These are phyloP conservation scores for Dothideomycetes sp. DNA, from an alignment of 2,329 filamentous ascomycete genomes.

Conservation along the genomic window DNA sequence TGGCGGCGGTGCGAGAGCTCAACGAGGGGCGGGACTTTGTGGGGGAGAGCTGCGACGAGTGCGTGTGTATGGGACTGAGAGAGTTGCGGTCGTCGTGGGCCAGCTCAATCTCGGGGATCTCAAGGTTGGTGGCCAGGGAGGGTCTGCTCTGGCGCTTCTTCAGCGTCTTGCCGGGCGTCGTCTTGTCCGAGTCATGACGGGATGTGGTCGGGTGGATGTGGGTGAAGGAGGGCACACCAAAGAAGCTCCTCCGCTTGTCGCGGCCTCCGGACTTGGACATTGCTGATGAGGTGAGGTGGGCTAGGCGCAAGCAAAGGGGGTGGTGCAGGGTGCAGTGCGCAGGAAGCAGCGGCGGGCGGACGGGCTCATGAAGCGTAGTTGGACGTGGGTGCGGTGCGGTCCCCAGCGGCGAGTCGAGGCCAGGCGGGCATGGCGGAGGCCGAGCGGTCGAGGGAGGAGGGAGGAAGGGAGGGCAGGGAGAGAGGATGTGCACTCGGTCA, in stretches of 20 bases:
- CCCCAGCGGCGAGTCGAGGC: no score
- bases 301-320: no score
- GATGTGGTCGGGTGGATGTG: constrained; percentile 12
- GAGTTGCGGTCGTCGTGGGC: constrained; percentile 10
- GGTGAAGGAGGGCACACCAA: constrained; percentile 20
- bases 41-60: constrained; percentile 14
- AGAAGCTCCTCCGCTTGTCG: constrained; percentile 18
- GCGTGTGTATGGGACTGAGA: constrained; percentile 12
- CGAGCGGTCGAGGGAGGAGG: background rate
- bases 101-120: constrained; percentile 13
- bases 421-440: background rate
- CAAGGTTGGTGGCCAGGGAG: constrained; percentile 12
- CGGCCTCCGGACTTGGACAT: background rate
- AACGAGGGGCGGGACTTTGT: constrained; percentile 18
- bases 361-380: background rate
- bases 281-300: background rate
- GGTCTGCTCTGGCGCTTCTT: constrained; percentile 21
- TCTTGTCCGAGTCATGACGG: constrained; percentile 2
- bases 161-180: background rate
- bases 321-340: no score
- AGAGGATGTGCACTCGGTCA: no score
- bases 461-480: background rate
- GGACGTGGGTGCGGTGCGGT: background rate
- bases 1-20: constrained; percentile 14
- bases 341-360: no score